phyloP scores from a whole-genome alignment of 2,329 filamentous ascomycete species.

The Pezicula radicicola region DNA sequence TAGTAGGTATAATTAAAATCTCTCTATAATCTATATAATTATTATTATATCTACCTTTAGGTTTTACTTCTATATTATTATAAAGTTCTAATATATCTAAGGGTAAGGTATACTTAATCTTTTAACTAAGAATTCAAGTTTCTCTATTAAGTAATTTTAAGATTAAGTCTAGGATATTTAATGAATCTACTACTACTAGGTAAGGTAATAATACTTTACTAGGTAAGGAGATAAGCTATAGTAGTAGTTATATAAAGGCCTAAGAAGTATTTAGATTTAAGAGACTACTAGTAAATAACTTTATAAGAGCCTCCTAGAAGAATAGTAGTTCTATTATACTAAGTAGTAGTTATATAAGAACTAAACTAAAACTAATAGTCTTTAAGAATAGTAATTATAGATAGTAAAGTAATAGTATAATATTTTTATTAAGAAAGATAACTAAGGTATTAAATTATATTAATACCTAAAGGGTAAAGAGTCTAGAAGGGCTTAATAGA shows the following conservation, averaged over 20 bases:
- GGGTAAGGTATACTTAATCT: conserved; percentile 34
- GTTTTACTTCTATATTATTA: conserved; percentile 18
- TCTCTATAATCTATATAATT: conserved; percentile 60
- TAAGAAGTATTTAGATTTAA: conserved; percentile 27
- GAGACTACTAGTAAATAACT: conserved; percentile 20
- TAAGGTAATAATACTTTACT: conserved; percentile 19
- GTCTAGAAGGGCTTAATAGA: conserved; percentile 30
- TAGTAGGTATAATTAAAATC: conserved; percentile 66
- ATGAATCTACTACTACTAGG: conserved; percentile 23
- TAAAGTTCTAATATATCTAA: conserved; percentile 9
- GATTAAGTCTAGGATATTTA: conserved; percentile 19
- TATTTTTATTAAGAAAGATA: conserved; percentile 40
- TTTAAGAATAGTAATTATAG: conserved; percentile 25
- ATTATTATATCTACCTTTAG: conserved; percentile 73
- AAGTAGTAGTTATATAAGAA: conserved; percentile 42
- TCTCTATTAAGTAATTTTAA: no score
- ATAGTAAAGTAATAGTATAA: conserved; percentile 30
- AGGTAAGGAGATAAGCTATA: conserved; percentile 39
- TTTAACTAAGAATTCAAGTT: conserved; percentile 33
- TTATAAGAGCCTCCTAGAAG: conserved; percentile 40
- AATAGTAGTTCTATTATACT: conserved; percentile 46
- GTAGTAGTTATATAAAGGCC: conserved; percentile 38
- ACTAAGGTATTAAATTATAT: conserved; percentile 40
- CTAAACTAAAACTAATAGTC: conserved; percentile 16
- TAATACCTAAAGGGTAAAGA: conserved; percentile 34